Base-by-base conservation (phyloP, 176 grass and related monocot genomes). In the Aegilops bicornis region DNA sequence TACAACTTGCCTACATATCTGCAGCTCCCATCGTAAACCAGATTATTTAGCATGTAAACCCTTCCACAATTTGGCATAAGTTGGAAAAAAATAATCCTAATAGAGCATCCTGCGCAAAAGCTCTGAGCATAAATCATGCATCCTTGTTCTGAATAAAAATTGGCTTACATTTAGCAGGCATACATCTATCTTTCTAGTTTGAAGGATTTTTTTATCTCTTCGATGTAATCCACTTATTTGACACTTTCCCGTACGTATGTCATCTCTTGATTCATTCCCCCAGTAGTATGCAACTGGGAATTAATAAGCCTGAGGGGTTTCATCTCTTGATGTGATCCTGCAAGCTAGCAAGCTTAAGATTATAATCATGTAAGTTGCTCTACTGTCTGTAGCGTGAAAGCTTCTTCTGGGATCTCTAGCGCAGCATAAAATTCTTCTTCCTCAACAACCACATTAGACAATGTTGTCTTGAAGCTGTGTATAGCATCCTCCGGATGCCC, bases 401-500 rank as follows among this genome's bases (percentile, higher is more conserved):
- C 80, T 69, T 75, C 82, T 31, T 94, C 88, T 59, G 75, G 79
- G 59, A 71, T 86, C 7, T 79, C 75, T 45, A 92, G 27, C 32
- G 69, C 8, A 12, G 69, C 40, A 54, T 29, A 42, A 39, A 84
- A 68, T 16, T 90, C 36, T 66, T 85, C 66, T 22, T 92, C 91
- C 56, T 74, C 69, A 43, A 88, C 39, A 29, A 35, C 50, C 66
- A 58, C 64, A 79, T 62, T 31, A 30, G 87, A 22, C 10, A 90
- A 67, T 20, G 79, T 82, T 69, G 45, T 66, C 81, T 58, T 88
- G 82, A 81, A 91, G 66, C 54, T 89, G 27, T 43, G 81, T 62
- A 63, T 82, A 72, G 87, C 89, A 86, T 97, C 85, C 35, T 82
- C 87, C 24, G 80, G 87, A 82, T 90, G 54, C 32, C 91, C 94